phyloP scores from a whole-genome alignment of 2,329 filamentous ascomycete species.

The Cadophora luteo-olivacea region DNA sequence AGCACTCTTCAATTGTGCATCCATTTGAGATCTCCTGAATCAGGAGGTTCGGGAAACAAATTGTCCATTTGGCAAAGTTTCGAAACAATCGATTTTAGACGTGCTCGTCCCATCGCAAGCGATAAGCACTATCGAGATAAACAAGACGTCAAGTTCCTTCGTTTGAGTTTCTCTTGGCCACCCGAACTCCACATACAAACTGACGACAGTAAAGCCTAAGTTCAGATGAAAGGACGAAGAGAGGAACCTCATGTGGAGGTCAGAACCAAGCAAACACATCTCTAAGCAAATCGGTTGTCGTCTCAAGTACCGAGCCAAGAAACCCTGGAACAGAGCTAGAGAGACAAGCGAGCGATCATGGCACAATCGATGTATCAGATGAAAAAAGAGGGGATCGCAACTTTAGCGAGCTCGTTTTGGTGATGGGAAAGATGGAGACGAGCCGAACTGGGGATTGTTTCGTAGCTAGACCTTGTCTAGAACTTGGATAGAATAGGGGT shows the following conservation, averaged over 20 bases:
- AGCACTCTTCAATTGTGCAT: not conserved
- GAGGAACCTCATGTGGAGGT: not conserved
- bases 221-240: constrained; percentile 7
- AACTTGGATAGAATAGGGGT: not conserved
- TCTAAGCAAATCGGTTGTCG: not conserved
- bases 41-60: not conserved
- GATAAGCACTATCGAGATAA: constrained; percentile 2
- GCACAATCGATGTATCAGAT: constrained; percentile 27
- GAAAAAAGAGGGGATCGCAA: constrained; percentile 5
- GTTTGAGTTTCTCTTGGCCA: constrained; percentile 14
- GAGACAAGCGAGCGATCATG: constrained; percentile 28
- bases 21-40: not conserved
- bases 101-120: constrained; percentile 9
- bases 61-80: not conserved
- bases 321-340: constrained; percentile 24
- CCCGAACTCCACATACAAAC: not conserved
- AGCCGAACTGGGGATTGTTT: not conserved
- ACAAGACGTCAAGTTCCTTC: not conserved
- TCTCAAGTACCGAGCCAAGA: constrained; percentile 20
- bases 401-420: constrained; percentile 18
- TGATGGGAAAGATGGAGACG: not conserved
- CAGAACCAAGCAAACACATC: not conserved
- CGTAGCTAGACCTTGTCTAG: not conserved
- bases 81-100: not conserved
- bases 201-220: constrained; percentile 8